Evolutionary conservation across 495 filamentous ascomycete species (phyloP).

Genomic region (Cenococcum geophilum): DNA sequence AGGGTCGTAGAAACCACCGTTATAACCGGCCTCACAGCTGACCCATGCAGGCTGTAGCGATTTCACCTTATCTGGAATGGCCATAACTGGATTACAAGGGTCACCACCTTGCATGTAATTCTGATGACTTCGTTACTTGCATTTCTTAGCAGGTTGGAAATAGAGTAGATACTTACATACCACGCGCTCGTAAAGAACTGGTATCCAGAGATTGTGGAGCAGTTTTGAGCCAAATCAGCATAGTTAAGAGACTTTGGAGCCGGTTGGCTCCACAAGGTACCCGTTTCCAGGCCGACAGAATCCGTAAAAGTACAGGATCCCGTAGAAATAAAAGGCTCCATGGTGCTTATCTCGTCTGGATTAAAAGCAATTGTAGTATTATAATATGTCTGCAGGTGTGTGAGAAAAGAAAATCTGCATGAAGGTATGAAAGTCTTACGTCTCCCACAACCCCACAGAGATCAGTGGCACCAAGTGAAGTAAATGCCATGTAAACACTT

Average conservation of each 20-base stretch:
- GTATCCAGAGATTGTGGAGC: slow-evolving; percentile 18
- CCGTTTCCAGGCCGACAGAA: background rate
- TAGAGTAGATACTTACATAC: background rate
- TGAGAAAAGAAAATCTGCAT: background rate
- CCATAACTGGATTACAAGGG: slow-evolving; percentile 21
- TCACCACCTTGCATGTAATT: background rate
- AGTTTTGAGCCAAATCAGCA: slow-evolving; percentile 19
- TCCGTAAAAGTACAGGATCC: background rate
- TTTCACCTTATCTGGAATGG: slow-evolving; percentile 10
- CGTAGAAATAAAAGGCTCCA: background rate
- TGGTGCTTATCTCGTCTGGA: slow-evolving; percentile 12
- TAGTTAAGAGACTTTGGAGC: slow-evolving; percentile 4
- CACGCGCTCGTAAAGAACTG: slow-evolving; percentile 8
- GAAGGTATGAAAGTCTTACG: background rate
- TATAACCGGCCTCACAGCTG: background rate
- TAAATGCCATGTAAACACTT: slow-evolving; percentile 22
- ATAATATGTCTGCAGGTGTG: background rate
- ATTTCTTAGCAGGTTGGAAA: slow-evolving; percentile 1
- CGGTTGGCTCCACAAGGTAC: background rate
- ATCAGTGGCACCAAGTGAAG: slow-evolving; percentile 12
- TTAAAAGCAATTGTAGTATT: slow-evolving; percentile 18
- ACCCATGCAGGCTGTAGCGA: slow-evolving; percentile 14
- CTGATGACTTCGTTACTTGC: background rate
- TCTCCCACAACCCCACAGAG: slow-evolving; percentile 9
- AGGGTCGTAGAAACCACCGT: slow-evolving; percentile 26